A percentile compares a stretch with the other conserved stretches of the same genome.
These are phyloP conservation scores for Nicotiana obtusifolia DNA, from an alignment of 257 asterid genomes.

Conservation along the genomic window DNA sequence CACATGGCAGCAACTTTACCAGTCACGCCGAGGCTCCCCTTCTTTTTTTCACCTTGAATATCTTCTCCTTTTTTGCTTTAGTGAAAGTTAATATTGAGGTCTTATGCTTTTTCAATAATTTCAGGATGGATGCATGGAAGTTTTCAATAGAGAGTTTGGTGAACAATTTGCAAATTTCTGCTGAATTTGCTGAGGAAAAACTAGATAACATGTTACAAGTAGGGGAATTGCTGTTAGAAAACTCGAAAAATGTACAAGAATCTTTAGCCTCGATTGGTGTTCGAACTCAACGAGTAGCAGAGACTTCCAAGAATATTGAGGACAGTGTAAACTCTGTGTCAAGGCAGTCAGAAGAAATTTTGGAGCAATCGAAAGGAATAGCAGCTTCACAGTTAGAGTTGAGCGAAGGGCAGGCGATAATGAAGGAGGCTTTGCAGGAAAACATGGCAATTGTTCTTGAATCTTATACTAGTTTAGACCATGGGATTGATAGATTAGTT, in stretches of 20 bases:
- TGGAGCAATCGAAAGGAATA: constrained; percentile 58
- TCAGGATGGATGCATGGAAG: constrained; percentile 69
- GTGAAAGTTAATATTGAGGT: background rate
- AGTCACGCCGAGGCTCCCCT: no score
- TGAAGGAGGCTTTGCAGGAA: constrained; percentile 57
- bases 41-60: no score
- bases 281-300: constrained; percentile 41
- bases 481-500: constrained; percentile 43
- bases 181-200: constrained; percentile 60
- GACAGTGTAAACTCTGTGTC: constrained; percentile 45
- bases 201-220: constrained; percentile 44
- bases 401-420: constrained; percentile 45
- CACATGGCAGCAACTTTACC: no score
- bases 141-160: constrained; percentile 70
- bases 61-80: background rate
- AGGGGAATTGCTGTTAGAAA: constrained; percentile 44
- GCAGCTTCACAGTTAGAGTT: constrained; percentile 62
- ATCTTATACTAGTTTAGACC: constrained; percentile 46
- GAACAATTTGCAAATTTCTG: constrained; percentile 54
- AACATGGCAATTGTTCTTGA: constrained; percentile 52
- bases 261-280: constrained; percentile 45
- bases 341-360: constrained; percentile 42
- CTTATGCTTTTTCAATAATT: background rate
- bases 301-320: constrained; percentile 51
- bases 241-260: constrained; percentile 44